Base-by-base conservation (phyloP, 2,329 filamentous ascomycete genomes). In the Elsinoe arachidis region DNA sequence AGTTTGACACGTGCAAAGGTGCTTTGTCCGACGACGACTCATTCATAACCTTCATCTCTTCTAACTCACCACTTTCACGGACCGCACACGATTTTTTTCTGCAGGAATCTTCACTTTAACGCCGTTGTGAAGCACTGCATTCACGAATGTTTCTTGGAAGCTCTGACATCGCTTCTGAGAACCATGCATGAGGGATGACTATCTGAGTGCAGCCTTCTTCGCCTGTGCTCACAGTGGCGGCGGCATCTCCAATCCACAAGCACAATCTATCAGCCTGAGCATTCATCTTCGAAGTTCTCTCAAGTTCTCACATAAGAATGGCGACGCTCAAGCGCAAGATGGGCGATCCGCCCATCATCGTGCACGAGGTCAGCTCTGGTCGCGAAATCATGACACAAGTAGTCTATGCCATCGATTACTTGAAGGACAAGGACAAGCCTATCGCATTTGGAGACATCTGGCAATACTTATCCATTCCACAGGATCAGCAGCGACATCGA, bases 361-460 rank as follows among this genome's bases (percentile, higher is more conserved):
- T 88, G 17, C 80, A 81, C 62, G 84, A 86, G 66, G 88, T 84
- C 14, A 86, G 85, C 67, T 88, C 85, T 55, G 90, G 90, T 63
- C 80, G 80, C 60, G 86, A 92, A 71, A 84, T 93, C 70, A 85
- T 90, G 76, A 95, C 90, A 11, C 88, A 95, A 70, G 85, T 96
- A 69, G 82, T 87, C 58, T 96, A 90, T 73, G 89, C 90, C 17
- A 85, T 95, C 69, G 84, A 91, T 61, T 88, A 90, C 69, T 82
- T 96, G 73, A 82, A 82, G 62, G 85, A 85, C 68, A 84, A 86
- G 68, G 81, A 82, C 59, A 75, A 83, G 60, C 75, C 86, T 57
- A 82, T 90, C 69, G 81, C 80, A 35, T 87, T 95, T 59, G 76
- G 81, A 51, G 86, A 92, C 62, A 86, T 96, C 63, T 81, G 93